These are phyloP conservation scores for Zostera marina DNA, from an alignment of 116 monocot species.

Conservation along the genomic window DNA sequence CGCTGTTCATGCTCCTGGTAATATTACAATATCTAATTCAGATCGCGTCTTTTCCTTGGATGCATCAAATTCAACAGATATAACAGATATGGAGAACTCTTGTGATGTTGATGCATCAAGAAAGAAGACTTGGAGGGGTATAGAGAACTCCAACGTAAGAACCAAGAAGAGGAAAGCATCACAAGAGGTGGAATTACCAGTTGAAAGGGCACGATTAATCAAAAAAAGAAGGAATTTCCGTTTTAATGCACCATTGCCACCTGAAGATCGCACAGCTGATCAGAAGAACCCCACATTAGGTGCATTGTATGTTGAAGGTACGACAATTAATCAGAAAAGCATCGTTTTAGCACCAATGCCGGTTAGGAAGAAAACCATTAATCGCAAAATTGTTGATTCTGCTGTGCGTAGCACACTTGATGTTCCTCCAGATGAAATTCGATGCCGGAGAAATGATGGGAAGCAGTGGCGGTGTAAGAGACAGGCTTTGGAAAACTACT, in stretches of 20 bases:
- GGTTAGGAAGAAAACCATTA: not conserved
- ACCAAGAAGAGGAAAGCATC: no score
- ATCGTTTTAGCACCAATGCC: not conserved
- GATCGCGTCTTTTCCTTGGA: no score
- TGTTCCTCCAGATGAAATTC: constrained; percentile 28
- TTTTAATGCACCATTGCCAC: not conserved
- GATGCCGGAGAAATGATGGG: constrained; percentile 48
- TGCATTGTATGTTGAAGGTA: not conserved
- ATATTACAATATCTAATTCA: no score
- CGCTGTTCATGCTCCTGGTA: not conserved
- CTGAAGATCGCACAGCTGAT: not conserved
- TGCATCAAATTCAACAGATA: no score
- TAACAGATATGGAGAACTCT: no score
- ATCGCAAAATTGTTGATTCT: not conserved
- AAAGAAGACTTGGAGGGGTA: no score
- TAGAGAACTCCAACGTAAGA: no score
- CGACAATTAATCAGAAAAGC: not conserved
- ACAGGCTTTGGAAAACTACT: constrained; percentile 17
- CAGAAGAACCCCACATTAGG: not conserved
- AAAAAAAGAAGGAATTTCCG: not conserved
- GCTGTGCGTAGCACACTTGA: not conserved
- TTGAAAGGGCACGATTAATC: not conserved
- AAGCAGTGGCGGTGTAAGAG: constrained; percentile 39
- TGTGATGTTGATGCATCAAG: no score
- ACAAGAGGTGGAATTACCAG: not conserved